These are phyloP conservation scores for Ogataea pilisensis DNA, from an alignment of 805 yeast species.

Conservation along the genomic window DNA sequence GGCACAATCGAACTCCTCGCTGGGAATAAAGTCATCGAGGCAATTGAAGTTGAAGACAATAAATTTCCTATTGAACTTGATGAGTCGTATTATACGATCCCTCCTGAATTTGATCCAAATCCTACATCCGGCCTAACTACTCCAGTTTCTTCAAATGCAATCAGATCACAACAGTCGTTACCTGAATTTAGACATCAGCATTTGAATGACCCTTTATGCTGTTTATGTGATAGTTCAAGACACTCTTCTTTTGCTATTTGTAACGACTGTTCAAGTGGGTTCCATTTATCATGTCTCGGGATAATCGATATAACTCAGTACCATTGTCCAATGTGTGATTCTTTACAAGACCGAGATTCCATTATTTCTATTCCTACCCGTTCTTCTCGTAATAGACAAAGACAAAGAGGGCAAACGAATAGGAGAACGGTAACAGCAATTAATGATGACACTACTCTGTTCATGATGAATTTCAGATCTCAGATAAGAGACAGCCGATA, in stretches of 20 bases:
- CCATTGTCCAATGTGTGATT: conserved; percentile 35
- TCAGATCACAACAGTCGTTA: not conserved
- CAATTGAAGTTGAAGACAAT: conserved; percentile 19
- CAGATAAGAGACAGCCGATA: conserved; percentile 23
- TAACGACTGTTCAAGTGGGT: conserved; percentile 30
- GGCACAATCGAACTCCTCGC: conserved; percentile 19
- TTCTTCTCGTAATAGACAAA: conserved; percentile 3
- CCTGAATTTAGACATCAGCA: conserved; percentile 20
- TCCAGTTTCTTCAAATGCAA: conserved; percentile 1
- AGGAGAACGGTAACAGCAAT: conserved; percentile 5
- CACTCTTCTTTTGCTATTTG: conserved; percentile 27
- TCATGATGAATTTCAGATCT: conserved; percentile 18
- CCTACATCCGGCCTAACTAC: conserved; percentile 1
- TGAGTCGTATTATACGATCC: conserved; percentile 13
- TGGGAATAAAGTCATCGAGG: conserved; percentile 13
- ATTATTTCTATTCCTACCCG: conserved; percentile 9
- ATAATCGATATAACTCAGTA: conserved; percentile 20
- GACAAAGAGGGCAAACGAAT: conserved; percentile 4
- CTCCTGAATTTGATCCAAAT: conserved; percentile 8
- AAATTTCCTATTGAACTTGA: conserved; percentile 22
- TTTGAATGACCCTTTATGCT: conserved; percentile 25
- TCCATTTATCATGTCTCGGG: conserved; percentile 31
- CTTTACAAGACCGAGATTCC: conserved; percentile 23
- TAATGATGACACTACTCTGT: conserved; percentile 8
- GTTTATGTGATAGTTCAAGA: conserved; percentile 29